Evolutionary conservation across 2,329 filamentous ascomycete genomes (phyloP).

Genomic region (Trichoderma arundinaceum): DNA sequence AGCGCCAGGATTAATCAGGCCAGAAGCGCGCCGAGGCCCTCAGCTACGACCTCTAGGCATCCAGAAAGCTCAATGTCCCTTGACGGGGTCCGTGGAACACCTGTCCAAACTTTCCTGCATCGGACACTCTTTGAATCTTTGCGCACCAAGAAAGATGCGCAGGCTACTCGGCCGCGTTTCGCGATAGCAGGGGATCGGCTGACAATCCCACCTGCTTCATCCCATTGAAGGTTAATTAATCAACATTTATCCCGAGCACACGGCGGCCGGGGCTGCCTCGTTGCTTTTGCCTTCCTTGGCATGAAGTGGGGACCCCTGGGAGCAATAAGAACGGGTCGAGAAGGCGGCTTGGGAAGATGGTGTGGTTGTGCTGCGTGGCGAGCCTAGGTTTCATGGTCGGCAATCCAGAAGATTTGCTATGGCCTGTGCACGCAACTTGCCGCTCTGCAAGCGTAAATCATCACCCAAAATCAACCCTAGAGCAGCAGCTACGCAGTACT

Average conservation of each 20-base stretch:
- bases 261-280: conserved; percentile 23
- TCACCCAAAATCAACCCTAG: conserved; percentile 1
- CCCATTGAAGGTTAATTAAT: conserved; percentile 27
- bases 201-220: conserved; percentile 25
- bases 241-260: conserved; percentile 29
- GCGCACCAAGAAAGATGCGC: conserved; percentile 2
- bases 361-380: conserved; percentile 24
- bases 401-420: conserved; percentile 32
- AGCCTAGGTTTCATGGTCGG: conserved; percentile 23
- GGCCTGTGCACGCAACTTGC: conserved; percentile 33
- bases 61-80: not conserved
- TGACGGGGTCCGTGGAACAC: not conserved
- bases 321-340: not conserved
- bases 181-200: conserved; percentile 25
- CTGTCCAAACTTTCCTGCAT: no score
- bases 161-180: not conserved
- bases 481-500: not conserved
- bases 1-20: not conserved
- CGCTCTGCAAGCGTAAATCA: not conserved
- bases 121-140: not conserved
- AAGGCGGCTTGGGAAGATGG: conserved; percentile 11
- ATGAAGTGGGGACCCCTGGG: conserved; percentile 18
- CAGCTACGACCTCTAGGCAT: not conserved
- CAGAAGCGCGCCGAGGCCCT: conserved; percentile 18
- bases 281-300: conserved; percentile 23